Conservation (phyloP, 164 flowering plant genomes). For the Tinospora cordifolia region DNA sequence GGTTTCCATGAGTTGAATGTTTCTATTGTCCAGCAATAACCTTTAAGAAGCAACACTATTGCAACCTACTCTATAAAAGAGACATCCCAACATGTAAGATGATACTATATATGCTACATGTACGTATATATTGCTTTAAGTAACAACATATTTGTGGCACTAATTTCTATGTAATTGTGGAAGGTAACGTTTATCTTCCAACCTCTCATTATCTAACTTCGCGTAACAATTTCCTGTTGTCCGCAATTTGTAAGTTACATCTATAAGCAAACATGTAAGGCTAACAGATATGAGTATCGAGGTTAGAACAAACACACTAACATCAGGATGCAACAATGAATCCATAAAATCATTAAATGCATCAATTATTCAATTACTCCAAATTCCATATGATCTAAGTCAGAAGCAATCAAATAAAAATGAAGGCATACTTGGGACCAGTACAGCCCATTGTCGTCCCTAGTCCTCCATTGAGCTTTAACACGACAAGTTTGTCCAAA, state of each 20-base stretch:
- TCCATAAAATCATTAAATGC: background rate
- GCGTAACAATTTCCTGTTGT: background rate
- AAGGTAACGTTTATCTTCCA: background rate
- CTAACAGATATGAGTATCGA: background rate
- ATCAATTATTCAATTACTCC: background rate
- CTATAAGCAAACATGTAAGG: background rate
- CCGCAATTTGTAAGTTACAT: background rate
- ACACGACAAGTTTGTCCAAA: slow-evolving; percentile 75
- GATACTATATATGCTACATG: too few relatives aligned
- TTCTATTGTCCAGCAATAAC: background rate
- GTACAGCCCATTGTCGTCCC: slow-evolving; percentile 80
- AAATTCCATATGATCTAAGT: background rate
- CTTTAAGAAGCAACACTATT: too few relatives aligned
- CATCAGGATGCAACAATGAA: too few relatives aligned
- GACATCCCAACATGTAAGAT: too few relatives aligned
- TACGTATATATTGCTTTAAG: too few relatives aligned
- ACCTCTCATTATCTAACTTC: background rate
- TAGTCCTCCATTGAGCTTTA: slow-evolving; percentile 75
- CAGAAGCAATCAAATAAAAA: background rate
- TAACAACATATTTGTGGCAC: background rate
- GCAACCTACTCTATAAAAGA: too few relatives aligned
- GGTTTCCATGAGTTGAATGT: background rate
- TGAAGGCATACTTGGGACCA: slow-evolving; percentile 62
- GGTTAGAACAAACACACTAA: background rate
- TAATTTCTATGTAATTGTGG: background rate